phyloP scores from a whole-genome alignment of 805 yeast species.

The Lachancea nothofagi region DNA sequence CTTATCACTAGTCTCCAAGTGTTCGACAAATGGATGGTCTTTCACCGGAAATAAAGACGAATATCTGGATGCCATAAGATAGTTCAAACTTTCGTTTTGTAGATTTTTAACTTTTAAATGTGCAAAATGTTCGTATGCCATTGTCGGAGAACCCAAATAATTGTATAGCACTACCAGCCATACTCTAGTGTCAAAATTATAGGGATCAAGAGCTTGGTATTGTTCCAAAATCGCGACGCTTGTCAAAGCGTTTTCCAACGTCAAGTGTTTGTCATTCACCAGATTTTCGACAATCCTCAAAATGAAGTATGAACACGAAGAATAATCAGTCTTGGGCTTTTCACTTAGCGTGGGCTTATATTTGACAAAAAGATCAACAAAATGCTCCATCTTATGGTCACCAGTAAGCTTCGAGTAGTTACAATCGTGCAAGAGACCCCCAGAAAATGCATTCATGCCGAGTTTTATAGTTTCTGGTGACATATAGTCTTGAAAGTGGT shows the following conservation, averaged over 20 bases:
- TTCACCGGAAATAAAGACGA: conserved; percentile 43
- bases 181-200: conserved; percentile 63
- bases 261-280: conserved; percentile 15
- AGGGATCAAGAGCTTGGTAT: conserved; percentile 50
- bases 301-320: conserved; percentile 60
- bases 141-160: conserved; percentile 47
- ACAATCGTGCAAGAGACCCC: conserved; percentile 43
- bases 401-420: conserved; percentile 19
- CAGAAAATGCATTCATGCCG: conserved; percentile 19
- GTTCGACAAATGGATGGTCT: conserved; percentile 24
- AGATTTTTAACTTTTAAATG: conserved; percentile 61
- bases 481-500: conserved; percentile 25
- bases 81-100: conserved; percentile 67
- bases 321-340: conserved; percentile 61
- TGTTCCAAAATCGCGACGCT: conserved; percentile 54
- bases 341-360: conserved; percentile 34
- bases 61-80: conserved; percentile 45
- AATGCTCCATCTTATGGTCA: conserved; percentile 2
- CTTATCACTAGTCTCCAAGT: conserved; percentile 36
- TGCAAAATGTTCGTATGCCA: conserved; percentile 47
- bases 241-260: conserved; percentile 31
- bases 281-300: conserved; percentile 46
- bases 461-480: conserved; percentile 10
- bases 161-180: conserved; percentile 67
- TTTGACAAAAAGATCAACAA: conserved; percentile 36